Evolutionary conservation across 768 basidiomycete genomes (phyloP), one percentile per base, ranked within the genome.

Genomic region (Amanita thiersii): DNA sequence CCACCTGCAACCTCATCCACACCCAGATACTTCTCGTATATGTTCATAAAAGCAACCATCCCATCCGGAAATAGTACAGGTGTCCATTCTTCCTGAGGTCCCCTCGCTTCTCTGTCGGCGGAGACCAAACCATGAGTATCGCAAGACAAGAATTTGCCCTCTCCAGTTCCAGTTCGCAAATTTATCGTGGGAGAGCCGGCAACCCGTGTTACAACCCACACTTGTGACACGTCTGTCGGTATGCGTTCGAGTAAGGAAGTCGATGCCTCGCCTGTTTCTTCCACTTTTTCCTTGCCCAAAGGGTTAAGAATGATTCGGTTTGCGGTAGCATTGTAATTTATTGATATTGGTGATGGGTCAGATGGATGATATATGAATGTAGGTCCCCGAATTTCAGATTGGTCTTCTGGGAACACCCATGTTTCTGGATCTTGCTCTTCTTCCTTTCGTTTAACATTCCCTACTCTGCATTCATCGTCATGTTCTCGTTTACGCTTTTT

Each of bases 1-100:
- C 89, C 89, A 15, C 91, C 89, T 5, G 90, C 89, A 20, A 86
- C 79, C 53, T 92, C 87, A 51, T 94, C 91, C 31, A 93, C 66
- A 39, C 77, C 61, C 32, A 96, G 73, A 59, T 87, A 92, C 55
- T 83, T 93, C 56, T 91, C 88, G 53, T 93, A 92, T 7, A 87
- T 70, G 59, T 82, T 90, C 77, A 81, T 80, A 56, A 92, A 84
- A 5, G 86, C 84, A 36, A 86, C 77, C 82, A 90, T 87, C 30
- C 86, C 87, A 47, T 86, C 86, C 7, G 85, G 77, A 17, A 87
- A 60, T 43, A 91, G 65, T 18, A 89, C 74, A 11, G 90, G 84
- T 2, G 84, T 86, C 87, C 90, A 96, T 60, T 93, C 91, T 59
- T 96, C 91, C 59, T 94, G 88, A 3, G 87, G 85, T 1, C 91